Conservation (phyloP, 345 rosid genomes). For the Fremontodendron californicum region DNA sequence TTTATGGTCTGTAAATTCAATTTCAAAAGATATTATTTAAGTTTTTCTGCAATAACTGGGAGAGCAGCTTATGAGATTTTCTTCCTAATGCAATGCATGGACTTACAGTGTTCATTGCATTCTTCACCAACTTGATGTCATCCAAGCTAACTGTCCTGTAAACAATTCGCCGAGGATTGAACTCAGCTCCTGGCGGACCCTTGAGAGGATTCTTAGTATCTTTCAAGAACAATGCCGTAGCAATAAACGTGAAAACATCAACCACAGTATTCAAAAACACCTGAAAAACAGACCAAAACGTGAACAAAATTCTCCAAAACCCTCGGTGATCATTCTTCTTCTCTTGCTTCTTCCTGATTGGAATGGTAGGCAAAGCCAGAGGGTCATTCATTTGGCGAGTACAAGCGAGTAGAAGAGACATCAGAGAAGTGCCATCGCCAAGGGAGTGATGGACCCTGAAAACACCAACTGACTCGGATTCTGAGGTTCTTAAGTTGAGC, state of each 20-base stretch:
- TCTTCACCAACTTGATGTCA: no score
- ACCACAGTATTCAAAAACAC: constrained; percentile 24
- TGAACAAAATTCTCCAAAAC: neutral
- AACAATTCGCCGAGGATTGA: constrained; percentile 29
- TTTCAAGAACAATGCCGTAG: constrained; percentile 21
- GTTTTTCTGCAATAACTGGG: neutral
- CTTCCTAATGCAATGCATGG: neutral
- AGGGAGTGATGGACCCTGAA: constrained; percentile 45
- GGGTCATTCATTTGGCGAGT: no score
- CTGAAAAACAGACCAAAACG: constrained; percentile 7
- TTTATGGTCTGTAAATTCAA: constrained; percentile 31
- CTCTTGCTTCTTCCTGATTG: constrained; percentile 18
- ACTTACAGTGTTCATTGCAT: constrained; percentile 32
- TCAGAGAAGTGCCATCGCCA: no score
- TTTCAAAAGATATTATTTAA: neutral
- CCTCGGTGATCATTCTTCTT: neutral
- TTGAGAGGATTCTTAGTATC: constrained; percentile 31
- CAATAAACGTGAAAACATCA: constrained; percentile 21
- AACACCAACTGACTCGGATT: constrained; percentile 29
- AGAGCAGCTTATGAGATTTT: neutral
- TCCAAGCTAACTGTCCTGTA: constrained; percentile 25
- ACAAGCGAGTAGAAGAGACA: no score
- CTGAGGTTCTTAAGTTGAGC: constrained; percentile 27
- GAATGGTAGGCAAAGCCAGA: no score
- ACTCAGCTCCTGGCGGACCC: constrained; percentile 25